These are phyloP conservation scores for Epichloe amarillans DNA, from an alignment of 2,329 filamentous ascomycete genomes.

Conservation along the genomic window DNA sequence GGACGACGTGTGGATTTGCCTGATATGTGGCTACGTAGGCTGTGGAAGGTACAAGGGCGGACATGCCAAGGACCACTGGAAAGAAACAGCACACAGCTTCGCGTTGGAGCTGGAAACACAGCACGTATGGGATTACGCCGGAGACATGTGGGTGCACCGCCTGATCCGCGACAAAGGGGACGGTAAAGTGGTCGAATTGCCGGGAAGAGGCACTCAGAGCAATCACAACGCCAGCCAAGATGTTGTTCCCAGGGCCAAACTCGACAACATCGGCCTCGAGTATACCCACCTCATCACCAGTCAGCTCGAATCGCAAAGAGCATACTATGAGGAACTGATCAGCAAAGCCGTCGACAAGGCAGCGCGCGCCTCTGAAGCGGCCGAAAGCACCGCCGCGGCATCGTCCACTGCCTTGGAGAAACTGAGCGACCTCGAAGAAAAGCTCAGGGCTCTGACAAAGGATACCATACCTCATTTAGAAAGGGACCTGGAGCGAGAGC, in stretches of 20 bases:
- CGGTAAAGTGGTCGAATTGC: conserved; percentile 84
- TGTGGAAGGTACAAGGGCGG: conserved; percentile 91
- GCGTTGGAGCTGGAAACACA: conserved; percentile 87
- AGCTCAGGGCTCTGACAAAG: conserved; percentile 30
- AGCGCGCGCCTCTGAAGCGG: conserved; percentile 53
- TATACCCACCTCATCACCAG: conserved; percentile 89
- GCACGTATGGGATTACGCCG: conserved; percentile 95
- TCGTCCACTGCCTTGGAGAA: conserved; percentile 36
- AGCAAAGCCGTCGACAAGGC: conserved; percentile 85
- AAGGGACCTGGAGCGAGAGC: conserved; percentile 55
- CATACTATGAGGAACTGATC: conserved; percentile 89
- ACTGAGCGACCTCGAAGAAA: conserved; percentile 35
- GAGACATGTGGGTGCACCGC: conserved; percentile 90
- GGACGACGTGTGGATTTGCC: conserved; percentile 84
- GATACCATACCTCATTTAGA: conserved; percentile 57
- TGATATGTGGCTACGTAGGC: conserved; percentile 84
- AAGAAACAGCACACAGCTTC: conserved; percentile 78
- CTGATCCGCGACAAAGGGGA: conserved; percentile 89
- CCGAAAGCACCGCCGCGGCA: conserved; percentile 44
- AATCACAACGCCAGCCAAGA: conserved; percentile 39
- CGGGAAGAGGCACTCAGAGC: conserved; percentile 33
- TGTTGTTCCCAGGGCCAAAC: conserved; percentile 54
- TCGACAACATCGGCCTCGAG: conserved; percentile 74
- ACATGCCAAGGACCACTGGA: conserved; percentile 88
- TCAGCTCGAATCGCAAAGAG: conserved; percentile 82